Base-by-base conservation (phyloP, 2,329 filamentous ascomycete species). In the Pyricularia sp. region DNA sequence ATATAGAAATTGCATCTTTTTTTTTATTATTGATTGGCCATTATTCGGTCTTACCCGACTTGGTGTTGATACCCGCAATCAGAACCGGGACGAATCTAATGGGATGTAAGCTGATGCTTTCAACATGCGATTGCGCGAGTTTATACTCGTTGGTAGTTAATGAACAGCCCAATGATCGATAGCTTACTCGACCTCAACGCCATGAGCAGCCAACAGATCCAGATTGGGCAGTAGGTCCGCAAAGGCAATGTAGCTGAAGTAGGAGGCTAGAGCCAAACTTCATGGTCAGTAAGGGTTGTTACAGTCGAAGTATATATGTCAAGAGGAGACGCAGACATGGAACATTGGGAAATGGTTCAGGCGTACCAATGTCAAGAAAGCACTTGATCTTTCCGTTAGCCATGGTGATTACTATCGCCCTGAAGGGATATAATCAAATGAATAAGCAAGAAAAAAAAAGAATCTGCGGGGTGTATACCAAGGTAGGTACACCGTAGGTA, bases 341-440 rank as follows among this genome's bases (percentile, higher is more conserved):
- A 7, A 44, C 3, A 22, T 26, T 44, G 12, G 4, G 26, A 16
- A 16, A 57, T 62, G 64, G 24, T 57, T 65, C 19, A 31, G n/a
- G 70, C 79, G 67, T 75, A 88, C 87, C 83, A 71, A 87, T 82
- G 74, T 90, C 88, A 65, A 90, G 68, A 71, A 88, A 90, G 62
- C 44, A 65, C n/a, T 69, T 66, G 31, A 69, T 69, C n/a, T 65
- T 68, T 59, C 65, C 68, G 16, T 68, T 61, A 28, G 22, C 30
- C 49, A 65, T 65, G 9, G 12, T 30, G 53, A 64, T 3, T 28
- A 19, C 22, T n/a, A 28, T 26, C 1, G 9, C 3, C 22, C n/a
- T 10, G 2, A 16, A 24, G 2, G 10, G 55, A 8, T 59, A 28
- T 59, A 12, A 28, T 31, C 12, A 16, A 28, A 26, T 4, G 24